Evolutionary conservation across 2,329 filamentous ascomycete genomes (phyloP).

Genomic region (Pseudogymnoascus sp.): DNA sequence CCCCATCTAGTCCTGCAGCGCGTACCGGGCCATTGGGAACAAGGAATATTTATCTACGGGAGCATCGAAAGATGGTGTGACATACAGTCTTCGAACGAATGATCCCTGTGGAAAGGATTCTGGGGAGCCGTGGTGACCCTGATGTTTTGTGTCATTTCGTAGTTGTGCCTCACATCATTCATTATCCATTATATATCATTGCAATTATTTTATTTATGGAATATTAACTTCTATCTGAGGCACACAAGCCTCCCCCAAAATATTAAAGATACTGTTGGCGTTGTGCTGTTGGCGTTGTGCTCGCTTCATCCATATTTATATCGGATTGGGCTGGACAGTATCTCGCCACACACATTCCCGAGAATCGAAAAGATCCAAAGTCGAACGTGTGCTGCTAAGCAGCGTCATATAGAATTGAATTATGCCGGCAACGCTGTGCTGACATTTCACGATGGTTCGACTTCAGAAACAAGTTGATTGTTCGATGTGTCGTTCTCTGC

Average conservation of each 20-base stretch:
- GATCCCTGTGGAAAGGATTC: neutral
- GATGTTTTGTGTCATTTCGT: neutral
- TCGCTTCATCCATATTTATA: neutral
- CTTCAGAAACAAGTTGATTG: neutral
- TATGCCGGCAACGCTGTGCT: neutral
- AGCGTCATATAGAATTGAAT: neutral
- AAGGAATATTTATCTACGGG: neutral
- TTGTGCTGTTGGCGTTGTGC: neutral
- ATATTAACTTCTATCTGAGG: neutral
- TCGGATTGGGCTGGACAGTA: neutral
- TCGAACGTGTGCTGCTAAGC: neutral
- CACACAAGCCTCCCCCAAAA: neutral
- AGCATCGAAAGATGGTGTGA: neutral
- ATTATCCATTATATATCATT: neutral
- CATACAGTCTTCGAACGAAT: neutral
- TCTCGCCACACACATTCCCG: neutral
- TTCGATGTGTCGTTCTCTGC: neutral
- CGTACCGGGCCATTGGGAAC: neutral
- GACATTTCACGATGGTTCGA: neutral
- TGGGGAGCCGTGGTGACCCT: neutral
- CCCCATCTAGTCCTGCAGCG: neutral
- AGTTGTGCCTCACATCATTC: neutral
- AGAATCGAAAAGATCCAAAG: neutral
- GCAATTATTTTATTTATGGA: neutral
- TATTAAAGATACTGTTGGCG: neutral